phyloP scores from a whole-genome alignment of 2,329 filamentous ascomycete species.

The Berkeleyomyces rouxiae region DNA sequence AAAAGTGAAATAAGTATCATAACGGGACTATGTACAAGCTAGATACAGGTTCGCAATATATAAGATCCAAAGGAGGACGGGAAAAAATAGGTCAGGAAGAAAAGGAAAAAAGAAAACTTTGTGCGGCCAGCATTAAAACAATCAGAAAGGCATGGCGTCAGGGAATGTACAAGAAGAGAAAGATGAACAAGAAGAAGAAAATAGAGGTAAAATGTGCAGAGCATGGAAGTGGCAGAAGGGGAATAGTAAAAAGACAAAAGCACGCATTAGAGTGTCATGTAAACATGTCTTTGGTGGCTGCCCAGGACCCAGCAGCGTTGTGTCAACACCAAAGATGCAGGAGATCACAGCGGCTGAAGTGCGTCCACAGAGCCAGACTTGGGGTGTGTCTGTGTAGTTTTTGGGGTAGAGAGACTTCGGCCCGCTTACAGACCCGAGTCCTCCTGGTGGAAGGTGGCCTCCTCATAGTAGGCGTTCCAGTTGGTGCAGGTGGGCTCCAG shows the following conservation, averaged over 20 bases:
- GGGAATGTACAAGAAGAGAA: background rate
- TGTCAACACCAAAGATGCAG: background rate
- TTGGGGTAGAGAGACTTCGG: background rate
- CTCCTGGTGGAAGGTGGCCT: slow-evolving; percentile 13
- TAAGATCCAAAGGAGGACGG: background rate
- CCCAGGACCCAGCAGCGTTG: background rate
- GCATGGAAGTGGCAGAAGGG: background rate
- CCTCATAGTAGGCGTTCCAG: slow-evolving; percentile 14
- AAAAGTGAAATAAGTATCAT: background rate
- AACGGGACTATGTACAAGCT: background rate
- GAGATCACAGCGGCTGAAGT: background rate
- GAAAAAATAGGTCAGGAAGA: background rate
- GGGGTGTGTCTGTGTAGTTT: background rate
- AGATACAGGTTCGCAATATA: background rate
- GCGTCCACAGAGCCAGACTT: background rate
- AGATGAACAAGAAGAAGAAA: background rate
- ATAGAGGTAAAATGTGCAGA: background rate
- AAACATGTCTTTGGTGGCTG: background rate
- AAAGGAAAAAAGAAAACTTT: background rate
- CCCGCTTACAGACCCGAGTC: slow-evolving; percentile 14
- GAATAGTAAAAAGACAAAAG: background rate
- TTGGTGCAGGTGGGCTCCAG: slow-evolving; percentile 12
- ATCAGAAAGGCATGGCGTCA: background rate
- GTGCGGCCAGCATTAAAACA: background rate
- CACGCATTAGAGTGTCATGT: background rate